phyloP scores from a whole-genome alignment of 768 basidiomycete genomes.

The Amanita muscaria region DNA sequence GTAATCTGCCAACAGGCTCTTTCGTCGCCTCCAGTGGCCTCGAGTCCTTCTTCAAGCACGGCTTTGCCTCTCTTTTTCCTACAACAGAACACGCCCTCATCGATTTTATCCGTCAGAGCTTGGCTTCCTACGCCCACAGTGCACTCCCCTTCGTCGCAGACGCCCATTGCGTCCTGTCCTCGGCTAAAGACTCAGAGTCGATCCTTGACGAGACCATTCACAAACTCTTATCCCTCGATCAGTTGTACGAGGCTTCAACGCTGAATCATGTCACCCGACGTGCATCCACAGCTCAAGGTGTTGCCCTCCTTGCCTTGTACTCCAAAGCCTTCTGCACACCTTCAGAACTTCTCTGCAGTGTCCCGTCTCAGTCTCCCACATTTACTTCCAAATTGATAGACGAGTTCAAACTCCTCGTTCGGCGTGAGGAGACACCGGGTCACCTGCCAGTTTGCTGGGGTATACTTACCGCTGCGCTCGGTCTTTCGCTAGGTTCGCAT shows the following conservation, averaged over 20 bases:
- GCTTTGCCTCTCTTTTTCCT: slow-evolving; percentile 51
- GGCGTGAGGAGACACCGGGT: slow-evolving; percentile 58
- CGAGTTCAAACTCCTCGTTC: slow-evolving; percentile 56
- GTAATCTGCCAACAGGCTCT: slow-evolving; percentile 93
- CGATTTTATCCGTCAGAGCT: slow-evolving; percentile 60
- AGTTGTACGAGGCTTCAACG: slow-evolving; percentile 75
- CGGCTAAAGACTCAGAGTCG: neutral
- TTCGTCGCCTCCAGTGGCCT: slow-evolving; percentile 94
- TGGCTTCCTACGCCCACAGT: slow-evolving; percentile 69
- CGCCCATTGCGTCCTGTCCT: slow-evolving; percentile 40
- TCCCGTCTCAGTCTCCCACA: slow-evolving; percentile 12
- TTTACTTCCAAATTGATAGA: slow-evolving; percentile 27
- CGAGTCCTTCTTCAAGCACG: slow-evolving; percentile 86
- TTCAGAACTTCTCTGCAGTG: slow-evolving; percentile 9
- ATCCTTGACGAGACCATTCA: slow-evolving; percentile 23
- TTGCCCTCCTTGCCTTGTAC: slow-evolving; percentile 85
- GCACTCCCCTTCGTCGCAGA: slow-evolving; percentile 77
- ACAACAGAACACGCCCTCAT: slow-evolving; percentile 27
- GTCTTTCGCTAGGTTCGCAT: slow-evolving; percentile 55
- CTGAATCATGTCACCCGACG: slow-evolving; percentile 85
- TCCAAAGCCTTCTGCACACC: slow-evolving; percentile 70
- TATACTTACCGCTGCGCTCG: slow-evolving; percentile 68
- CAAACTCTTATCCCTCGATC: slow-evolving; percentile 52
- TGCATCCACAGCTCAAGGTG: slow-evolving; percentile 86
- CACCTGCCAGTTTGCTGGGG: slow-evolving; percentile 94